Percentiles rank a stretch among this genome's conserved stretches.
phyloP scores from a whole-genome alignment of 129 eudicot species.

The Helianthus tuberosus region DNA sequence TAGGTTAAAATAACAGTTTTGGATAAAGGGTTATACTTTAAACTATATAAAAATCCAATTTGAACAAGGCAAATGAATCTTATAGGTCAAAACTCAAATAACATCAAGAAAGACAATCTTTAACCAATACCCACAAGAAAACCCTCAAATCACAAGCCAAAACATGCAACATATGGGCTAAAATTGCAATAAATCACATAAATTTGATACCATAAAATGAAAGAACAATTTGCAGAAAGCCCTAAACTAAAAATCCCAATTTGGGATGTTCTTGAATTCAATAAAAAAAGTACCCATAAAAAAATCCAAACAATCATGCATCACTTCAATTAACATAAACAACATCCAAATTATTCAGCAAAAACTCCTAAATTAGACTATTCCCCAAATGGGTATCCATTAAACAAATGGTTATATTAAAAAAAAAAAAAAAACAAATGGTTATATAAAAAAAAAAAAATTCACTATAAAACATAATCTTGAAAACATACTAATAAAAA shows the following conservation, averaged over 20 bases:
- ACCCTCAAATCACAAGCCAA: conserved; percentile 12
- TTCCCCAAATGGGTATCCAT: conserved; percentile 26
- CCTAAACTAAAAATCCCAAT: conserved; percentile 5
- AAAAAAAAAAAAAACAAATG: no score
- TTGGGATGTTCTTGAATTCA: conserved; percentile 6
- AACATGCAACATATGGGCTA: conserved; percentile 12
- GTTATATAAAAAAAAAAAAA: no score
- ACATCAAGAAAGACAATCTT: conserved; percentile 21
- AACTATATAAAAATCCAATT: background rate
- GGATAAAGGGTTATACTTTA: conserved; percentile 7
- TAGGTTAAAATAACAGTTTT: conserved; percentile 9
- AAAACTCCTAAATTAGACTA: conserved; percentile 16
- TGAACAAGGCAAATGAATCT: conserved; percentile 1
- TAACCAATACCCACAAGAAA: conserved; percentile 33
- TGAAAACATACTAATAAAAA: conserved; percentile 7
- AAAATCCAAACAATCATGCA: conserved; percentile 13
- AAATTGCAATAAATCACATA: background rate
- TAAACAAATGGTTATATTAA: no score
- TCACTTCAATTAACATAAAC: conserved; percentile 4
- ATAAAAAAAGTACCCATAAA: background rate
- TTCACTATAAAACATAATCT: conserved; percentile 13
- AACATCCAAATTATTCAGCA: background rate
- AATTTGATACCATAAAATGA: background rate
- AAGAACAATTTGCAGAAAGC: conserved; percentile 7
- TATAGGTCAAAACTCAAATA: conserved; percentile 7